These are phyloP conservation scores for Neofusicoccum laricinum DNA, from an alignment of 2,329 filamentous ascomycete species.

Conservation along the genomic window DNA sequence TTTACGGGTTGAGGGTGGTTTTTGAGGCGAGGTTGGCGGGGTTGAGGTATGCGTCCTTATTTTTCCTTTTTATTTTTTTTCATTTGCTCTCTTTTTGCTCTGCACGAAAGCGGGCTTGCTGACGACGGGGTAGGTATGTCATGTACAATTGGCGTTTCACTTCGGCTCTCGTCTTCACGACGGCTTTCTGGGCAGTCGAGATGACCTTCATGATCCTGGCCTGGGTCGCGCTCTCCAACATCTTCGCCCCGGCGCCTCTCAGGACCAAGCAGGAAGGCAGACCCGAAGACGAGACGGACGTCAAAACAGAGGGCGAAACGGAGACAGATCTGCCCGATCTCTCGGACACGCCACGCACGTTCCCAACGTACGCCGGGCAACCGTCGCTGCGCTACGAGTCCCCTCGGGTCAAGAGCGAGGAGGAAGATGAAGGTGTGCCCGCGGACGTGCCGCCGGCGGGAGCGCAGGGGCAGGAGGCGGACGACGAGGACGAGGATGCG, in stretches of 20 bases:
- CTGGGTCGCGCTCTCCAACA: constrained; percentile 58
- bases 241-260: constrained; percentile 25
- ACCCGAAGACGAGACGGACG: constrained; percentile 15
- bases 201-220: constrained; percentile 63
- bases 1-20: constrained; percentile 67
- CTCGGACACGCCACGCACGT: constrained; percentile 48
- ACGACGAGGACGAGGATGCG: constrained; percentile 43
- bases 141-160: constrained; percentile 81
- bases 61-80: neutral
- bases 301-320: constrained; percentile 22
- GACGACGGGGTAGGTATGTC: constrained; percentile 55
- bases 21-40: constrained; percentile 75
- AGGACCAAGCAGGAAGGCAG: constrained; percentile 16
- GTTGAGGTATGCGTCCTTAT: constrained; percentile 48
- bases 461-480: constrained; percentile 19
- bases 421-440: constrained; percentile 22
- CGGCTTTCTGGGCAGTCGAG: constrained; percentile 74
- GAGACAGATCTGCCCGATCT: constrained; percentile 28
- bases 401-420: constrained; percentile 29
- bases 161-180: constrained; percentile 66
- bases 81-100: no score
- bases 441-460: neutral
- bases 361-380: constrained; percentile 47
- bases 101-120: neutral
- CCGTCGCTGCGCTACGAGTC: constrained; percentile 39